Evolutionary conservation across 805 yeast species (phyloP).

Genomic region (Yamadazyma scolyti): DNA sequence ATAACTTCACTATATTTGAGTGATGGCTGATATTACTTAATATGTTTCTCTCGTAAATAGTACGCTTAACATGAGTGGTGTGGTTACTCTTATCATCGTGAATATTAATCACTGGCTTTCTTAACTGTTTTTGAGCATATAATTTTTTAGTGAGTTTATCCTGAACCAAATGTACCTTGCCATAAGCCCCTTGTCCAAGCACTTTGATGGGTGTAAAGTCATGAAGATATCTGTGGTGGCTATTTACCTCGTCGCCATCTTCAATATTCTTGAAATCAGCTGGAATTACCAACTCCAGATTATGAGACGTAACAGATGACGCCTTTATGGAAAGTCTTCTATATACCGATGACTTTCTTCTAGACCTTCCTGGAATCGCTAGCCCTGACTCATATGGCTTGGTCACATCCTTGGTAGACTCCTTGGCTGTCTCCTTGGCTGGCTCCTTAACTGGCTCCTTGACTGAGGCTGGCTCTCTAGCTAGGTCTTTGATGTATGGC

Average conservation of each 20-base stretch:
- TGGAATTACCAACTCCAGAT: constrained; percentile 12
- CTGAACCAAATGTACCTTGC: constrained; percentile 40
- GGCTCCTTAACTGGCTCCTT: no score
- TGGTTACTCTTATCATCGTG: constrained; percentile 19
- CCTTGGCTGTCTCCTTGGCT: no score
- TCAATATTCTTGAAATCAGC: constrained; percentile 6
- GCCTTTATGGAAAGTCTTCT: constrained; percentile 11
- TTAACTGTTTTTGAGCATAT: constrained; percentile 43
- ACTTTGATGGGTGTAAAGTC: constrained; percentile 42
- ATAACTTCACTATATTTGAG: constrained; percentile 42
- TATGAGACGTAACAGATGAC: constrained; percentile 9
- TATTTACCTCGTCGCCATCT: constrained; percentile 1
- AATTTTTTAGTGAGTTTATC: constrained; percentile 33
- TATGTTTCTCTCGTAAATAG: constrained; percentile 39
- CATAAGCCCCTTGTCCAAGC: constrained; percentile 43
- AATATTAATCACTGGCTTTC: constrained; percentile 30
- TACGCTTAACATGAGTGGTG: constrained; percentile 29
- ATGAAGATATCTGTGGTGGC: constrained; percentile 14
- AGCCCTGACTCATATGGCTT: neutral
- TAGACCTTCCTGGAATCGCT: neutral
- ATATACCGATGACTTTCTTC: constrained; percentile 13
- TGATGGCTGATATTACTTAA: constrained; percentile 37
- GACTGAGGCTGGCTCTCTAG: no score
- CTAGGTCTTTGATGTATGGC: no score
- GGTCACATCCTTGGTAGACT: no score